Percentiles rank a stretch among this genome's conserved stretches.
These are phyloP conservation scores for Citrus unshiu DNA, from an alignment of 345 rosid genomes.

Conservation along the genomic window DNA sequence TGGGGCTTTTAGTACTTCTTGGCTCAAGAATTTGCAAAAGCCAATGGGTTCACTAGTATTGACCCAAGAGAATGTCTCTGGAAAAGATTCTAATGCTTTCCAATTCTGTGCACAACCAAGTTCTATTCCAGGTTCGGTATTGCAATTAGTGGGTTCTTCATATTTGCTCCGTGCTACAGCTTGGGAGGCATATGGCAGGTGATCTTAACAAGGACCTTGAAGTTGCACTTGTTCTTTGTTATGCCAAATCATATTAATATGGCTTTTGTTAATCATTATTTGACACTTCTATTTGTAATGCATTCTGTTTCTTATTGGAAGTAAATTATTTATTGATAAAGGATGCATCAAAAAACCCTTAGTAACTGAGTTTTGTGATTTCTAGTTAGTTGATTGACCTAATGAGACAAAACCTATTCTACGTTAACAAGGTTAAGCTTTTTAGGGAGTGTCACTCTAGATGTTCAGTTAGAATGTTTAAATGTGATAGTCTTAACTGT, in stretches of 20 bases:
- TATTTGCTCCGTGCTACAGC: slow-evolving; percentile 86
- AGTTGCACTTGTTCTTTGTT: slow-evolving; percentile 1
- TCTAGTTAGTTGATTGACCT: background rate
- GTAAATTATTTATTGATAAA: background rate
- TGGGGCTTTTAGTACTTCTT: slow-evolving; percentile 68
- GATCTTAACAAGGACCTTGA: slow-evolving; percentile 14
- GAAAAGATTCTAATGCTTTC: slow-evolving; percentile 43
- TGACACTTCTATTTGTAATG: background rate
- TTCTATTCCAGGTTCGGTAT: slow-evolving; percentile 81
- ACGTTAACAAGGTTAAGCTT: background rate
- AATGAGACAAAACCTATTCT: background rate
- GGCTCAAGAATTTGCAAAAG: slow-evolving; percentile 79
- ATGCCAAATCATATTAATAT: background rate
- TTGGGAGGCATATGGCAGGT: slow-evolving; percentile 99
- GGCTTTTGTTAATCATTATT: slow-evolving; percentile 9
- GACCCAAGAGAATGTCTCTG: slow-evolving; percentile 51
- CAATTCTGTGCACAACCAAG: slow-evolving; percentile 65
- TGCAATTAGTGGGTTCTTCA: slow-evolving; percentile 84
- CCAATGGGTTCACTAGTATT: slow-evolving; percentile 51
- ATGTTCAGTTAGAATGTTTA: background rate
- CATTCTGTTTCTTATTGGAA: background rate
- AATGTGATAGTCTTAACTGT: background rate
- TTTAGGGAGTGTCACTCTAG: background rate
- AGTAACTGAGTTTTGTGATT: background rate
- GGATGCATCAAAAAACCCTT: background rate